Evolutionary conservation across 2,329 filamentous ascomycete genomes (phyloP).

Genomic region (Microcyclospora tardicrescens): DNA sequence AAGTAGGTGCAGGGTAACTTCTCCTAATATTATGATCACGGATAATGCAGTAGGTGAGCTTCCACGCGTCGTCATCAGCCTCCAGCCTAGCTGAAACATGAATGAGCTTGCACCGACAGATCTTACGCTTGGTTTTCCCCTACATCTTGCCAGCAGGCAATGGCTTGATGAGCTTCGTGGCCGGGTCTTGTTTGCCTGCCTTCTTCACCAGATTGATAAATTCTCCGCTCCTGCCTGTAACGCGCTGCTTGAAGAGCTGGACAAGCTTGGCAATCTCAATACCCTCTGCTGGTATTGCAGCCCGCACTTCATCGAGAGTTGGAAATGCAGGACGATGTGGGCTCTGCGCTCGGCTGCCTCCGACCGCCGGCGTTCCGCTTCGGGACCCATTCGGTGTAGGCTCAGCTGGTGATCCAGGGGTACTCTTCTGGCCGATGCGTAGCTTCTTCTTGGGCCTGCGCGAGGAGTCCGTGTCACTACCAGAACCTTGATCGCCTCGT

Average conservation of each 20-base stretch:
- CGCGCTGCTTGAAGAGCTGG: conserved; percentile 28
- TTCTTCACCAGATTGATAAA: conserved; percentile 34
- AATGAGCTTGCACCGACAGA: no score
- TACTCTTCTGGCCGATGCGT: no score
- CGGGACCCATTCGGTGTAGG: conserved; percentile 21
- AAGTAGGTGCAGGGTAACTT: no score
- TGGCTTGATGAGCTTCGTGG: conserved; percentile 13
- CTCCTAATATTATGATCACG: no score
- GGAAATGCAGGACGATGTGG: conserved; percentile 21
- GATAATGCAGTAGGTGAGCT: no score
- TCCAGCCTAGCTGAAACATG: no score
- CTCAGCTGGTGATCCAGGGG: conserved; percentile 23
- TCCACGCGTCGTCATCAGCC: no score
- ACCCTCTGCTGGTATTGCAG: conserved; percentile 31
- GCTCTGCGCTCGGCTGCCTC: conserved; percentile 10
- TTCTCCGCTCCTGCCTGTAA: conserved; percentile 23
- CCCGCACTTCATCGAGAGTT: conserved; percentile 32
- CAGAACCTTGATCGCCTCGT: conserved; percentile 39
- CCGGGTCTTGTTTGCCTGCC: conserved; percentile 17
- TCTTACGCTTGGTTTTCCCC: no score
- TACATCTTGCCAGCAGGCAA: no score
- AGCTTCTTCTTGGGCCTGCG: conserved; percentile 28
- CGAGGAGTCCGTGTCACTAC: conserved; percentile 61
- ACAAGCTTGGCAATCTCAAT: conserved; percentile 31
- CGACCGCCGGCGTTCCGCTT: conserved; percentile 19